These are phyloP conservation scores for Huntiella savannae DNA, from an alignment of 2,329 filamentous ascomycete genomes.

Conservation along the genomic window DNA sequence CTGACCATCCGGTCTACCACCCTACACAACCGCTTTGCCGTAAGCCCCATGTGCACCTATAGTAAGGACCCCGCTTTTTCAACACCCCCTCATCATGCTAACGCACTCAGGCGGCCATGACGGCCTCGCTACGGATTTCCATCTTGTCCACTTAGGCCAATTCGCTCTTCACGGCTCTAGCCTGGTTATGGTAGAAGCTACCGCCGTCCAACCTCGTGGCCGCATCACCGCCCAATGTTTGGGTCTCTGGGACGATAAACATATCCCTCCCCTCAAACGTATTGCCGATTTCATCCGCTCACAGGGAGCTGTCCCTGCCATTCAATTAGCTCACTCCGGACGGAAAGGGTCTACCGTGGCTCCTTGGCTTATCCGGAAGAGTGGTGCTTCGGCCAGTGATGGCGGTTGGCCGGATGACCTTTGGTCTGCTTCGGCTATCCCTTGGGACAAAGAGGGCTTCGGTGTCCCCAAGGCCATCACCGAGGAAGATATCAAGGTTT, in stretches of 20 bases:
- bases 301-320: slow-evolving; percentile 56
- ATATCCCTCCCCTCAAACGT: slow-evolving; percentile 51
- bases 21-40: slow-evolving; percentile 37
- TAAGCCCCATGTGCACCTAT: slow-evolving; percentile 38
- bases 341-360: slow-evolving; percentile 43
- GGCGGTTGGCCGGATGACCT: slow-evolving; percentile 40
- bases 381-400: slow-evolving; percentile 30
- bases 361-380: slow-evolving; percentile 38
- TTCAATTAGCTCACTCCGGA: slow-evolving; percentile 71
- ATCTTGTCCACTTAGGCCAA: slow-evolving; percentile 64
- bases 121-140: slow-evolving; percentile 61
- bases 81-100: not conserved
- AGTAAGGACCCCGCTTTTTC: slow-evolving; percentile 4
- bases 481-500: slow-evolving; percentile 42
- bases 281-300: slow-evolving; percentile 64
- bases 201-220: slow-evolving; percentile 53
- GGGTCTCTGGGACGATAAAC: slow-evolving; percentile 70
- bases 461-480: slow-evolving; percentile 49
- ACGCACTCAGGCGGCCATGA: slow-evolving; percentile 27
- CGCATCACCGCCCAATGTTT: slow-evolving; percentile 65
- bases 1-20: slow-evolving; percentile 33
- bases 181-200: slow-evolving; percentile 61
- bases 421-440: slow-evolving; percentile 29
- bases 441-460: slow-evolving; percentile 39
- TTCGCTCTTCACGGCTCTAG: slow-evolving; percentile 59